These are phyloP conservation scores for Entonaema liquescens DNA, from an alignment of 495 filamentous ascomycete species.

Conservation along the genomic window DNA sequence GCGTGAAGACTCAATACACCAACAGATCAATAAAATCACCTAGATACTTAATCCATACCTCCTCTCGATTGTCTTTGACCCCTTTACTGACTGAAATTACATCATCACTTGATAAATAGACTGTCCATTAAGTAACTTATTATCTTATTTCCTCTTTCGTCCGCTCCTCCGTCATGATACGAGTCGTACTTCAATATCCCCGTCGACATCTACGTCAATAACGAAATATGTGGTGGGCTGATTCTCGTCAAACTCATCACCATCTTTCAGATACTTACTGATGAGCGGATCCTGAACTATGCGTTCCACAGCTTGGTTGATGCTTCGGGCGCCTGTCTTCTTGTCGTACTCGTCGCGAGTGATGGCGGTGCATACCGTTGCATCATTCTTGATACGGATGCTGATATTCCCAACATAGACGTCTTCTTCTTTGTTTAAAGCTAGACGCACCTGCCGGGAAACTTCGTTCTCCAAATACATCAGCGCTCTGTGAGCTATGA, in stretches of 20 bases:
- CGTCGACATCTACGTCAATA: neutral
- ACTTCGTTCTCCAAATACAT: neutral
- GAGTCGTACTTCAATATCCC: neutral
- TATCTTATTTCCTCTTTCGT: neutral
- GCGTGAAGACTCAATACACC: too few species aligned
- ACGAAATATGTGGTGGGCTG: constrained; percentile 15
- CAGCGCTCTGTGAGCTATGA: neutral
- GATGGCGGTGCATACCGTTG: constrained; percentile 19
- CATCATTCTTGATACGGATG: constrained; percentile 18
- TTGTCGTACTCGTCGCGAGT: constrained; percentile 21
- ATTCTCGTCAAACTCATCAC: constrained; percentile 25
- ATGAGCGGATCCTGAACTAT: constrained; percentile 15
- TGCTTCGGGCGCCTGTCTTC: constrained; percentile 28
- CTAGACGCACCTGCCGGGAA: neutral
- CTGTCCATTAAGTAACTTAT: neutral
- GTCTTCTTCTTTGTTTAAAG: constrained; percentile 20
- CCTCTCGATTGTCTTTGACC: too few species aligned
- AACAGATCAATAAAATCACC: too few species aligned
- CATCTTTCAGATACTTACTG: constrained; percentile 17
- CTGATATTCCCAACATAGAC: constrained; percentile 25
- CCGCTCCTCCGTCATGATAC: neutral
- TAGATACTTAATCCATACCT: too few species aligned
- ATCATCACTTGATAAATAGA: neutral
- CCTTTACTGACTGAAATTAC: neutral
- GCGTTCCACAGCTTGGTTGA: constrained; percentile 12